Percentiles rank a stretch among this genome's conserved stretches.
These are phyloP conservation scores for Mucor sp. DNA, from an alignment of 371 early-diverging fungal species.

Conservation along the genomic window DNA sequence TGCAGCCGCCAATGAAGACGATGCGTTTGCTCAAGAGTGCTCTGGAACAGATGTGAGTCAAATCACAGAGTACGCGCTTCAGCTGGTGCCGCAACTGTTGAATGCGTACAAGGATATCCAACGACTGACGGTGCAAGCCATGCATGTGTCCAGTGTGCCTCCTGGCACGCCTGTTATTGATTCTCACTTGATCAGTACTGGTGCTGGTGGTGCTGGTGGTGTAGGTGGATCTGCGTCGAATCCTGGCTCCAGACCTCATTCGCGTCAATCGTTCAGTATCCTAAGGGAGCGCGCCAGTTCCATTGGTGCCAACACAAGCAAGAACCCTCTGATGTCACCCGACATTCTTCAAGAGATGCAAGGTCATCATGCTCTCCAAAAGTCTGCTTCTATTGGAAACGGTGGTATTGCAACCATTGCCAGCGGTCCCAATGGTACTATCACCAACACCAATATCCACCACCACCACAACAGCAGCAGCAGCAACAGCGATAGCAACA, in stretches of 20 bases:
- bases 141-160: conserved; percentile 28
- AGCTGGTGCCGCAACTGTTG: conserved; percentile 43
- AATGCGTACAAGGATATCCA: conserved; percentile 51
- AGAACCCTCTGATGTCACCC: not conserved
- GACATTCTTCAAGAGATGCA: conserved; percentile 3
- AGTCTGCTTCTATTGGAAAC: not conserved
- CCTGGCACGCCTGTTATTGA: not conserved
- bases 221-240: not conserved
- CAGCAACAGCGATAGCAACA: not conserved
- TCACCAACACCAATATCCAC: not conserved
- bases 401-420: not conserved
- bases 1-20: conserved; percentile 32
- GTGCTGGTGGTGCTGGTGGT: too few species aligned
- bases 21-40: conserved; percentile 21
- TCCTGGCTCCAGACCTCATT: conserved; percentile 8
- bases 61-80: conserved; percentile 33
- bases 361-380: not conserved
- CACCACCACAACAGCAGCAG: not conserved
- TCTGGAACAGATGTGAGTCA: conserved; percentile 23
- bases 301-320: not conserved
- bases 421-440: not conserved
- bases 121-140: conserved; percentile 40
- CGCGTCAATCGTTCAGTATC: conserved; percentile 24
- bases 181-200: not conserved
- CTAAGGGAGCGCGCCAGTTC: conserved; percentile 21